phyloP scores from a whole-genome alignment of 83 land plant species.

The Picea mariana region DNA sequence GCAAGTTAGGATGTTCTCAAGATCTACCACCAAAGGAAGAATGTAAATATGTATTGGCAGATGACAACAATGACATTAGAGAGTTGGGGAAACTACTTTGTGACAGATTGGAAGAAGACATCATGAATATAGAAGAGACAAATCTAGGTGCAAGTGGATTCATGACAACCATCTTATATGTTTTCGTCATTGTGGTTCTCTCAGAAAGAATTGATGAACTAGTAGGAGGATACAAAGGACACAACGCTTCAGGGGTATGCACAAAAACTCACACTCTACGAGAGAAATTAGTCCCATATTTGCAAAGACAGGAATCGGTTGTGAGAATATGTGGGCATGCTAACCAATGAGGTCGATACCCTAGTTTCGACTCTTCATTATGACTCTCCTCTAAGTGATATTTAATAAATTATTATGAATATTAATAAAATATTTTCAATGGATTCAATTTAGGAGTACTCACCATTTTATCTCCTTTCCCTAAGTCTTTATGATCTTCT shows the following conservation, averaged over 20 bases:
- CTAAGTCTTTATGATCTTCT: too few species aligned
- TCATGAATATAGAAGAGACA: neutral
- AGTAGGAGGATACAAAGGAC: slow-evolving; percentile 41
- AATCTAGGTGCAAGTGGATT: neutral
- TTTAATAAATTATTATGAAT: too few species aligned
- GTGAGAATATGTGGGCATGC: slow-evolving; percentile 60
- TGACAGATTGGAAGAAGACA: neutral
- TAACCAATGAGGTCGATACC: slow-evolving; percentile 29
- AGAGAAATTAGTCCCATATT: slow-evolving; percentile 44
- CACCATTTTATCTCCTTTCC: too few species aligned
- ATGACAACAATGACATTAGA: slow-evolving; percentile 17
- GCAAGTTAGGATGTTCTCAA: neutral
- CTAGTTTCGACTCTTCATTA: too few species aligned
- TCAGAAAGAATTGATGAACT: slow-evolving; percentile 31
- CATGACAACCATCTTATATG: neutral
- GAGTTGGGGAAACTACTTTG: neutral
- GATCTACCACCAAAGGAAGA: slow-evolving; percentile 19
- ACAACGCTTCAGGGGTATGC: slow-evolving; percentile 51
- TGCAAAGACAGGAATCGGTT: slow-evolving; percentile 37
- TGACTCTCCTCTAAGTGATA: too few species aligned
- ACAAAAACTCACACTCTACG: slow-evolving; percentile 66
- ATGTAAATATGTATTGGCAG: slow-evolving; percentile 11
- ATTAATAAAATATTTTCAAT: too few species aligned
- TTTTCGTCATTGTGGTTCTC: neutral
- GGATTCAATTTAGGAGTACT: too few species aligned